A percentile compares a stretch with the other conserved stretches of the same genome.
These are phyloP conservation scores for Apocynum venetum DNA, from an alignment of 257 asterid genomes.

Conservation along the genomic window DNA sequence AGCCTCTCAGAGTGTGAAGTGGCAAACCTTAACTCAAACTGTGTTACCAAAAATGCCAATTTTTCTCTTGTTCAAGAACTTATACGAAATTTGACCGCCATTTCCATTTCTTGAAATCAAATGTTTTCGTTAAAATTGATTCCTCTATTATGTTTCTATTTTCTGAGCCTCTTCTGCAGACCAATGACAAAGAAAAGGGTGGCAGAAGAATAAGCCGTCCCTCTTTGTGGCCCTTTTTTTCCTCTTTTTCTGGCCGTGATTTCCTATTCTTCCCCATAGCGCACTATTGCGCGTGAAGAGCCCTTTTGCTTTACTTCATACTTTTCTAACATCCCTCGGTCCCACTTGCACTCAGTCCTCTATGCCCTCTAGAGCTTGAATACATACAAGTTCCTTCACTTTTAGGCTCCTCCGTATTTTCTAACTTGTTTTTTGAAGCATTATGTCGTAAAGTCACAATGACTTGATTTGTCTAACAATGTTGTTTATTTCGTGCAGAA, in stretches of 20 bases:
- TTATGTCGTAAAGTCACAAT: no score
- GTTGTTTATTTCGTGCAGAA: constrained; percentile 35
- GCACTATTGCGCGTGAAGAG: constrained; percentile 52
- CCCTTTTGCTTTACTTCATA: constrained; percentile 29
- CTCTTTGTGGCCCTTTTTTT: not conserved
- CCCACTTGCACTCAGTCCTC: constrained; percentile 34
- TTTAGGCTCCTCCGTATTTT: no score
- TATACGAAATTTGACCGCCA: not conserved
- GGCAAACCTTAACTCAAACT: no score
- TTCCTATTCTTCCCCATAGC: constrained; percentile 29
- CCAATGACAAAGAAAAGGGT: not conserved
- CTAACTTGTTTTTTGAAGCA: no score
- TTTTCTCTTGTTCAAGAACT: not conserved
- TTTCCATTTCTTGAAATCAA: not conserved
- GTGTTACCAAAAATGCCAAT: no score
- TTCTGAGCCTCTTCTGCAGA: not conserved
- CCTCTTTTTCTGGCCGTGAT: constrained; percentile 36
- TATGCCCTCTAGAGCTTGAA: not conserved
- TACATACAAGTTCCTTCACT: constrained; percentile 14
- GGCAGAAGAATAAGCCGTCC: not conserved
- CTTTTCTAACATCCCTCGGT: constrained; percentile 37
- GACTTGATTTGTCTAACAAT: not conserved
- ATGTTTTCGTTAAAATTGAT: not conserved
- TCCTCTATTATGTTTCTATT: not conserved
- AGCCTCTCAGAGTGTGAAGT: no score